Evolutionary conservation across 2,329 filamentous ascomycete species (phyloP).

Genomic region (Fusarium newnesense): DNA sequence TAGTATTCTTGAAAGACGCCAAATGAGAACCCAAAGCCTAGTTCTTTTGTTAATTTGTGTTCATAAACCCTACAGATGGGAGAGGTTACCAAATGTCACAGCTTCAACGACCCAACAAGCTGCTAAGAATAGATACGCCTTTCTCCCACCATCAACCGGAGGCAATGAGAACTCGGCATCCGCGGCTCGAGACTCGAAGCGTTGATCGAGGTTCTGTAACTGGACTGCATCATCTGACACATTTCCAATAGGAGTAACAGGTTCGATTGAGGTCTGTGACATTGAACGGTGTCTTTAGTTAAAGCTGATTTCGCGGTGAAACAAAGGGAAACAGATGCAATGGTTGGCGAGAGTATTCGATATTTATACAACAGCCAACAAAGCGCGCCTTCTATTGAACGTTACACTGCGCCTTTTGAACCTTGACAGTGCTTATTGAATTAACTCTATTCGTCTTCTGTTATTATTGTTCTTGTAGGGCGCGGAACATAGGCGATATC

Average conservation of each 20-base stretch:
- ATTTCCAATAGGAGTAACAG: not conserved
- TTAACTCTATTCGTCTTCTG: not conserved
- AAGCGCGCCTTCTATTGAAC: not conserved
- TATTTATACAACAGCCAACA: not conserved
- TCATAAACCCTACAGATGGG: accelerated
- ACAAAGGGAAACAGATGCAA: not conserved
- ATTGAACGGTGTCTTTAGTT: not conserved
- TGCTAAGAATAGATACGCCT: conserved; percentile 49
- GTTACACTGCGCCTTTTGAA: not conserved
- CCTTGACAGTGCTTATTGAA: not conserved
- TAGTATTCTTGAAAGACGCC: conserved; percentile 76
- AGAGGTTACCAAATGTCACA: conserved; percentile 21
- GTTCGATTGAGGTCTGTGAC: conserved; percentile 7
- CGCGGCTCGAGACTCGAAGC: not conserved
- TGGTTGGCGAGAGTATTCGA: not conserved
- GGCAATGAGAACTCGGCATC: conserved; percentile 43
- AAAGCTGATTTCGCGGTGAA: not conserved
- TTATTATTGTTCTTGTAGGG: conserved; percentile 14
- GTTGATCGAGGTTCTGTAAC: not conserved
- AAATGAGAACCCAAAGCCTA: conserved; percentile 72
- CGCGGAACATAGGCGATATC: conserved; percentile 11
- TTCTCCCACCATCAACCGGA: conserved; percentile 50
- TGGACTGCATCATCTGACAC: not conserved
- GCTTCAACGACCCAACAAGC: conserved; percentile 39
- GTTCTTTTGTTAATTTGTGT: not conserved